Evolutionary conservation across 1,284 basidiomycete genomes (phyloP), one percentile per base, ranked within the genome.

Genomic region (Apiotrichum gamsii): DNA sequence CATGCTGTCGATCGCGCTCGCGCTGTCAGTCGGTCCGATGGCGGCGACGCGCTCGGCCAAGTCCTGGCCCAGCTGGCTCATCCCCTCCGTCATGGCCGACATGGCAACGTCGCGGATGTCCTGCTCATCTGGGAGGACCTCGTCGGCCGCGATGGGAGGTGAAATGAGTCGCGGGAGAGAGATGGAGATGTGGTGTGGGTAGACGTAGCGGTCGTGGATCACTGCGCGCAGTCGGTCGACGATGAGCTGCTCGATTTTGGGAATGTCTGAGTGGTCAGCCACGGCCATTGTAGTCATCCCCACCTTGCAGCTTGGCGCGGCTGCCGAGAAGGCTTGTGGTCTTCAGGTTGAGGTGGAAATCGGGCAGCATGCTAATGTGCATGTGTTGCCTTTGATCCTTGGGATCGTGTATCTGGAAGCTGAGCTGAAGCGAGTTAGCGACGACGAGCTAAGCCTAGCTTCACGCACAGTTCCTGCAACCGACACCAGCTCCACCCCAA

Each of bases 231-330:
- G 57, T 3, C 78, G 69, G 4, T 74, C 72, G 3, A 76, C 58
- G 43, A 80, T 70, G 24, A 80, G 70, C 58, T 80, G 78, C 53
- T 80, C 78, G 33, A 80, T 74, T 59, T 80, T 80, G 10, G 79
- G 79, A 2, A 80, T 75, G 56, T 80, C 78, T 72, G 43, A n/a
- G n/a, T 8, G 0, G 46, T 52, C n/a, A 51, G 49, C 18, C 11
- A 11, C 2, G 32, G 2, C 5, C 21, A 8, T 3, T 8, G 15
- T 15, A n/a, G 30, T 4, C 18, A 35, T 43, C n/a, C 63, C n/a
- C 18, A 69, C 69, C 68, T 53, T 80, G 77, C 16, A 80, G 65
- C 61, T 79, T 80, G 5, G 78, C 78, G 42, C 78, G 60, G 16
- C 74, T 75, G 5, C 79, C 79, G 4, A 80, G 66, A 15, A 80